Evolutionary conservation across 345 rosid genomes (phyloP), one percentile per base, ranked within the genome.

Genomic region (Pseudoturritis turrita): DNA sequence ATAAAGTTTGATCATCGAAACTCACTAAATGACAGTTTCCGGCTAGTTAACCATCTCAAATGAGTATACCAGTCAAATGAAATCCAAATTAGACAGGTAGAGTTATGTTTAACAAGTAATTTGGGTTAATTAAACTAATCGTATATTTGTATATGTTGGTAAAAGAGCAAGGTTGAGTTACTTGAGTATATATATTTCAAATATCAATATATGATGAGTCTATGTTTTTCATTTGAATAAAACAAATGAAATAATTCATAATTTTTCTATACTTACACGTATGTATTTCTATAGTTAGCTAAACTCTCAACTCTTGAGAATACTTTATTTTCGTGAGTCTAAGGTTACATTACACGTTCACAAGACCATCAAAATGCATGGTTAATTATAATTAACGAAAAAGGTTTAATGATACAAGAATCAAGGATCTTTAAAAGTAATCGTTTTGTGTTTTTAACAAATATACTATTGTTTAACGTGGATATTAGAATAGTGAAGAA

Each of bases 401-500:
- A 40, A 29, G 43, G 3, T 31, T n/a, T 52, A 41, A 43, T 53
- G 37, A 62, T 62, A 31, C 17, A 4, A 62, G 55, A 72, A 71
- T 63, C 50, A 44, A 63, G 3, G 57, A 64, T 72, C 28, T 63
- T 63, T 3, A 2, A 60, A 54, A 63, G 57, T 13, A 47, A 47
- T 64, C 55, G 54, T 47, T 33, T 45, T 45, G 37, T 47, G 43
- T 18, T 28, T 17, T 28, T 22, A 45, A 17, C 41, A 71, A 50
- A 45, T 22, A 21, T 25, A 25, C 1, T 13, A 14, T 51, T 50
- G 37, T 73, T 45, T 54, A 64, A 29, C 41, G 10, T 35, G 10
- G 78, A 59, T 67, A 66, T 31, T 35, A 8, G 35, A 18, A 41
- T 53, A 11, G n/a, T 25, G 58, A 70, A 76, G 61, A 70, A 70